phyloP scores from a whole-genome alignment of 768 basidiomycete genomes.

The Lyophyllum decastes region DNA sequence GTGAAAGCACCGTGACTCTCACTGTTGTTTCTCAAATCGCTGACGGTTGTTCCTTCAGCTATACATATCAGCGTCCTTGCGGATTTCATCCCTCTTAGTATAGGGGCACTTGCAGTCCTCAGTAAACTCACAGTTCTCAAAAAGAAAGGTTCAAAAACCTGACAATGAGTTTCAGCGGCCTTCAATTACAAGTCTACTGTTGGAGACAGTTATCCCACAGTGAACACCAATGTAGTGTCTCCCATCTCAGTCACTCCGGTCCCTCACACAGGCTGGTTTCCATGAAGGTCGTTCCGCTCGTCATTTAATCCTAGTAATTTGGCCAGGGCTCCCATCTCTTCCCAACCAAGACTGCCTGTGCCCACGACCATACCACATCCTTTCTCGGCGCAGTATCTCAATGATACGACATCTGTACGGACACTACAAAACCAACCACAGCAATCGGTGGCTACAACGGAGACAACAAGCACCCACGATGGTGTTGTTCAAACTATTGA shows the following conservation, averaged over 20 bases:
- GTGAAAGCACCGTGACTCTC: constrained; percentile 10
- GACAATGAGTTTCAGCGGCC: neutral
- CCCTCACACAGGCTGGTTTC: constrained; percentile 10
- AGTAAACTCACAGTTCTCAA: neutral
- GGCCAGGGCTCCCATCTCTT: neutral
- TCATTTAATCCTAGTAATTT: neutral
- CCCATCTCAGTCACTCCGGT: neutral
- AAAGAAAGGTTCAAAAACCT: neutral
- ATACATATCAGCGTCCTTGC: constrained; percentile 12
- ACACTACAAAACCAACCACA: neutral
- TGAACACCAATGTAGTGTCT: neutral
- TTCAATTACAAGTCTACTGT: constrained; percentile 4
- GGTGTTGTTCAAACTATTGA: neutral
- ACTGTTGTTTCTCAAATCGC: constrained; percentile 11
- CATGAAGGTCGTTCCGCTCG: neutral
- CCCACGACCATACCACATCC: constrained; percentile 4
- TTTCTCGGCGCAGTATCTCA: constrained; percentile 8
- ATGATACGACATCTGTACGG: neutral
- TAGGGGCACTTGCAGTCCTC: constrained; percentile 15
- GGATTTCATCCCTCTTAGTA: constrained; percentile 15
- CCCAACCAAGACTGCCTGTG: neutral
- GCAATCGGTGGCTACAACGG: neutral
- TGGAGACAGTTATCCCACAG: neutral
- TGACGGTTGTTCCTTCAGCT: constrained; percentile 15
- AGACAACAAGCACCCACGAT: neutral